These are phyloP conservation scores for Sclerotinia spermophila DNA, from an alignment of 2,329 filamentous ascomycete genomes.

Conservation along the genomic window DNA sequence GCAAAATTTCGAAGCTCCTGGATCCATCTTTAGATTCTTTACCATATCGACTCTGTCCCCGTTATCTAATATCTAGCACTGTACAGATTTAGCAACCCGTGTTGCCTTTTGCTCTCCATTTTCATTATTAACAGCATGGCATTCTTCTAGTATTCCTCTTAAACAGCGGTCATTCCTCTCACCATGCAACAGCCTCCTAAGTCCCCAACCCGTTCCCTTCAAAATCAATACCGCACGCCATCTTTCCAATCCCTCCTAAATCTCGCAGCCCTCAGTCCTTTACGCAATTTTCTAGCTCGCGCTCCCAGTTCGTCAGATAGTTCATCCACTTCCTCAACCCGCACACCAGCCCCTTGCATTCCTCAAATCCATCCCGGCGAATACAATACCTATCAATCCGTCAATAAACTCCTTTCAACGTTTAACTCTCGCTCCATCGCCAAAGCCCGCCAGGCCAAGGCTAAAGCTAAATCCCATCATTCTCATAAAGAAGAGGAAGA, in stretches of 20 bases:
- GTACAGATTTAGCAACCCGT: not conserved
- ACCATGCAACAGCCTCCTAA: not conserved
- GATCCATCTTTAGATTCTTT: not conserved
- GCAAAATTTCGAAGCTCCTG: not conserved
- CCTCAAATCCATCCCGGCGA: constrained; percentile 8
- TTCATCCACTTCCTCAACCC: not conserved
- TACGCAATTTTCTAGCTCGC: not conserved
- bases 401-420: not conserved
- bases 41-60: not conserved
- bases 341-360: not conserved
- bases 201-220: not conserved
- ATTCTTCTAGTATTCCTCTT: not conserved
- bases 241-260: constrained; percentile 6
- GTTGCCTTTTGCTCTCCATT: not conserved
- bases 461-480: not conserved
- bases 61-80: not conserved
- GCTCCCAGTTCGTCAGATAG: not conserved
- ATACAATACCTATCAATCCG: not conserved
- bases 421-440: constrained; percentile 5
- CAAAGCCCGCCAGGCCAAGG: not conserved
- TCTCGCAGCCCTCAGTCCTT: not conserved
- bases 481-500: not conserved
- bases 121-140: not conserved
- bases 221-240: not conserved
- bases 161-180: not conserved